A percentile compares a stretch with the other conserved stretches of the same genome.
phyloP scores from a whole-genome alignment of 192 early-diverging fungal genomes.

The Gigaspora rosea region DNA sequence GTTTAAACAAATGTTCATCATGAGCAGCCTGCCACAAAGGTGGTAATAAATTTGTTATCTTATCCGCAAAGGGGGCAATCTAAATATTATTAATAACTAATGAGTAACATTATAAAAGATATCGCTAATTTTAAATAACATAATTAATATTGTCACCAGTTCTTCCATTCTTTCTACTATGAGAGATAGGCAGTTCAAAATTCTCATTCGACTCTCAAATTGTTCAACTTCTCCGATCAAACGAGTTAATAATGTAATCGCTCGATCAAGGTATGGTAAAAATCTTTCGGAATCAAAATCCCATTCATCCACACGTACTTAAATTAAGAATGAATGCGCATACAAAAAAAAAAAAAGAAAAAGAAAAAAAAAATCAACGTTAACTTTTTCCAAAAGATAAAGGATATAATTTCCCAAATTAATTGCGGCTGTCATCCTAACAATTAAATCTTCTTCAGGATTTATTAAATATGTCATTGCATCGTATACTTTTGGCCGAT shows the following conservation, averaged over 20 bases:
- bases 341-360: not conserved
- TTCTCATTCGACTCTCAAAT: constrained; percentile 73
- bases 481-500: constrained; percentile 68
- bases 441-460: constrained; percentile 75
- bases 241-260: constrained; percentile 57
- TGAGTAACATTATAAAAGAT: not conserved
- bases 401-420: constrained; percentile 63
- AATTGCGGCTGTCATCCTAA: constrained; percentile 74
- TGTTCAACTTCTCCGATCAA: constrained; percentile 69
- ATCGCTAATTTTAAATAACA: not conserved
- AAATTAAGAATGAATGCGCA: not conserved
- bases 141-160: constrained; percentile 37
- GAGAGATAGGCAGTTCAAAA: constrained; percentile 72
- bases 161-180: constrained; percentile 79
- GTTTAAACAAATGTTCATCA: constrained; percentile 79
- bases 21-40: constrained; percentile 77
- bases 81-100: constrained; percentile 33
- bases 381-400: too few relatives aligned
- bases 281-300: constrained; percentile 78
- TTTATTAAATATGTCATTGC: constrained; percentile 69
- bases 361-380: not conserved
- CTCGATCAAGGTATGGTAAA: constrained; percentile 62
- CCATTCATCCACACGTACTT: constrained; percentile 70
- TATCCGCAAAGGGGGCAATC: constrained; percentile 71
- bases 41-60: constrained; percentile 75